Evolutionary conservation across 2,329 filamentous ascomycete species (phyloP).

Genomic region (Calonectria montana): DNA sequence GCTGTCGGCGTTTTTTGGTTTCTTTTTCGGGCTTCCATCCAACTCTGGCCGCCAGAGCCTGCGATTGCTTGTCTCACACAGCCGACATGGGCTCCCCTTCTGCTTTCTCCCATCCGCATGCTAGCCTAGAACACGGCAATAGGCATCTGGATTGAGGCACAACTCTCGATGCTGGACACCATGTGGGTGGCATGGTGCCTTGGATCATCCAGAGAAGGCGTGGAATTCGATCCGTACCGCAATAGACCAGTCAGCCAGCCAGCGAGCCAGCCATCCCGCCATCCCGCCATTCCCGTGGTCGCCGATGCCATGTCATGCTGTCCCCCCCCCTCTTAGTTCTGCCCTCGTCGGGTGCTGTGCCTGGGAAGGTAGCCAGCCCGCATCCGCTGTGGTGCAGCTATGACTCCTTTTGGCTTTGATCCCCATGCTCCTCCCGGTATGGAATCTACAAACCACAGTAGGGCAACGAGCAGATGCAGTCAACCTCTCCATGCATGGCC

Average conservation of each 20-base stretch:
- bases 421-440: conserved; percentile 13
- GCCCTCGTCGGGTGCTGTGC: conserved; percentile 17
- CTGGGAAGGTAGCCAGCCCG: conserved; percentile 19
- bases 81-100: background rate
- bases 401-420: conserved; percentile 16
- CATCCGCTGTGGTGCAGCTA: conserved; percentile 11
- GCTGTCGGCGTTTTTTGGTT: conserved; percentile 26
- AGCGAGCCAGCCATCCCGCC: conserved; percentile 14
- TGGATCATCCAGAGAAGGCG: conserved; percentile 8
- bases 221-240: conserved; percentile 15
- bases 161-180: background rate
- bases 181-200: conserved; percentile 18
- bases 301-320: conserved; percentile 17
- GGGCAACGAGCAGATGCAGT: conserved; percentile 8
- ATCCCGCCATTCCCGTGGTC: conserved; percentile 21
- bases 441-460: conserved; percentile 7
- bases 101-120: background rate
- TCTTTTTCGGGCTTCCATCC: background rate
- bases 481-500: conserved; percentile 14
- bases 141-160: background rate
- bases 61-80: conserved; percentile 2
- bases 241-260: conserved; percentile 10
- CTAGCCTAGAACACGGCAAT: background rate
- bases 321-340: conserved; percentile 10
- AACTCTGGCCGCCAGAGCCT: background rate